Base-by-base conservation (phyloP, 2,329 filamentous ascomycete genomes). In the Pseudocercospora macadamiae region DNA sequence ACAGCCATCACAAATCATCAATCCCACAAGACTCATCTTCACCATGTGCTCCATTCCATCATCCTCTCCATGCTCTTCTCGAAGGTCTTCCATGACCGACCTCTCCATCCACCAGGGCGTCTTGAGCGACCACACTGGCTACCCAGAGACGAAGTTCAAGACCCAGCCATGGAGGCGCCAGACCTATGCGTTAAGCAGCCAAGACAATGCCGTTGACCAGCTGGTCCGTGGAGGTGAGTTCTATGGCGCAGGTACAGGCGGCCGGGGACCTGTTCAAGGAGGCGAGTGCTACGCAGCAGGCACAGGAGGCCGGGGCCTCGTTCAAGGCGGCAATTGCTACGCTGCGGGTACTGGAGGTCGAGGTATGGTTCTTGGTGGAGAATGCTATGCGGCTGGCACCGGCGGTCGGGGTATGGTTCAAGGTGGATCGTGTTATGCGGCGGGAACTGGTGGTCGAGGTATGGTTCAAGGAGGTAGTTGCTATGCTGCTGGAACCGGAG, bases 71-170 rank as follows among this genome's bases (percentile, higher is more conserved):
- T 21, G n/a, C 8, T 51, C 47, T 14, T 51, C 47, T 26, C 47
- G 47, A 16, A 51, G 47, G 47, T 51, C 47, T 16, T 51, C 47
- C 26, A 30, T 32, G 26, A 32, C 26, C 16, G 47, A 51, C 83
- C 55, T 79, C 78, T 67, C 86, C 81, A 62, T 91, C 77, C 54
- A 82, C 80, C 73, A 95, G 77, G 59, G 96, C 89, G 68, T 86
- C 81, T 59, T 80, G 79, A 7, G 91, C 91, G 6, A 96, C 84
- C 47, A 32, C 47, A 30, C 47, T 10, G 47, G 47, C 12, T 51
- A 51, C 47, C 47, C 47, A 10, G 30, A 28, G 7, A 28, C 25
- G 12, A 28, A 51, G 2, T 51, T 51, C 26, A 51, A 18, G 16
- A 28, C 47, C 14, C 47, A 32, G 19, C 25, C 25, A 3, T 51